phyloP scores from a whole-genome alignment of 1,139 yeast genomes.

The Eremothecium cymbalariae region DNA sequence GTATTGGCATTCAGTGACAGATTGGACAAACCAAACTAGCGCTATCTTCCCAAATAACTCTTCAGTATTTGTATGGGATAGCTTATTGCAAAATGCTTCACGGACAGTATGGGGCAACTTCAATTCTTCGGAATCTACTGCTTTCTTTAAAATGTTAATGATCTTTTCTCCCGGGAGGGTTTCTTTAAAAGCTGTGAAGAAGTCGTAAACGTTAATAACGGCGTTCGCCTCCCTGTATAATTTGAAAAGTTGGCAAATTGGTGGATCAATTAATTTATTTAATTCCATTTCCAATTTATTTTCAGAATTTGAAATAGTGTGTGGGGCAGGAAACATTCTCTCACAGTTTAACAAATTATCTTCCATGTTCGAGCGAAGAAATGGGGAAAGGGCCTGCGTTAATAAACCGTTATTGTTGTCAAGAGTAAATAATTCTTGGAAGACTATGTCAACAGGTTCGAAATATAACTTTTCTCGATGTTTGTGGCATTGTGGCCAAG shows the following conservation, averaged over 20 bases:
- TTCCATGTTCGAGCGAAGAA: conserved; percentile 27
- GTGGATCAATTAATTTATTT: conserved; percentile 38
- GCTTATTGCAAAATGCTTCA: conserved; percentile 17
- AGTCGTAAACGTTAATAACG: conserved; percentile 66
- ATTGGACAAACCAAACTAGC: conserved; percentile 50
- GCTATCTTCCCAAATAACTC: conserved; percentile 45
- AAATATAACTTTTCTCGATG: conserved; percentile 20
- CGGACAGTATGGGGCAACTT: conserved; percentile 17
- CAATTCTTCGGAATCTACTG: conserved; percentile 21
- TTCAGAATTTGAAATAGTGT: conserved; percentile 7
- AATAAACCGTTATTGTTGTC: conserved; percentile 30
- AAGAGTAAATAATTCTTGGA: conserved; percentile 29
- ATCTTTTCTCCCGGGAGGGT: conserved; percentile 40
- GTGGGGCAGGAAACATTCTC: conserved; percentile 16
- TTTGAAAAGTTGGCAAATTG: conserved; percentile 51
- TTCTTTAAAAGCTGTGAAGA: conserved; percentile 61
- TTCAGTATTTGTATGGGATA: conserved; percentile 22
- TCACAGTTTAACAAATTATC: conserved; percentile 30
- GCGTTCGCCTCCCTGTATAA: conserved; percentile 77
- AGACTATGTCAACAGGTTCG: conserved; percentile 28
- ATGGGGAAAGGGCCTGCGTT: conserved; percentile 29
- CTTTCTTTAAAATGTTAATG: conserved; percentile 30
- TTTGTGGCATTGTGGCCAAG: conserved; percentile 24
- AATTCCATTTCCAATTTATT: conserved; percentile 14
- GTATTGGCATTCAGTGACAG: conserved; percentile 46